phyloP scores from a whole-genome alignment of 1,284 basidiomycete species.

The Leccinum subfulvum region DNA sequence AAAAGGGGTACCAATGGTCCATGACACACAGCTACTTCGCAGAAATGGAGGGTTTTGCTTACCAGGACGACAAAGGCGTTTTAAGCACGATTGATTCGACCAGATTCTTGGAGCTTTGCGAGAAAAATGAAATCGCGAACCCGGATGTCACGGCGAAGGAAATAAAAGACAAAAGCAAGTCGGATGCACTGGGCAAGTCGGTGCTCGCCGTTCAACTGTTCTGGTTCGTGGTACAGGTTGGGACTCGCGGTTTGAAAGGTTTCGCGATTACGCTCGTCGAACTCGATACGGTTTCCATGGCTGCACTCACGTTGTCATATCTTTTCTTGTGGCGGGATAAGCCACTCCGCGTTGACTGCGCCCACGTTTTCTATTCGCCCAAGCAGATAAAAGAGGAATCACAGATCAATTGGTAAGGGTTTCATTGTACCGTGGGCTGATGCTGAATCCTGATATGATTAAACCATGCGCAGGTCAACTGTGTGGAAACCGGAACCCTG shows the following conservation, averaged over 20 bases:
- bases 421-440: neutral
- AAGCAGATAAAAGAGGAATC: neutral
- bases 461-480: neutral
- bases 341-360: neutral
- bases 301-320: neutral
- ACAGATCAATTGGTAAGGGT: neutral
- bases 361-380: neutral
- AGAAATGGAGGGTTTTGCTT: neutral
- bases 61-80: neutral
- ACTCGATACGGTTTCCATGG: slow-evolving; percentile 1
- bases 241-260: neutral
- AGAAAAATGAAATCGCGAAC: neutral
- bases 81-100: neutral
- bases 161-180: slow-evolving; percentile 4
- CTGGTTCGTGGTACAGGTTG: neutral
- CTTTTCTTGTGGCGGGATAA: slow-evolving; percentile 3
- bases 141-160: neutral
- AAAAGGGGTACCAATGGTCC: neutral
- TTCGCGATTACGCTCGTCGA: neutral
- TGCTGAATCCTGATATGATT: neutral
- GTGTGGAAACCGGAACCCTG: neutral
- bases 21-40: slow-evolving; percentile 3
- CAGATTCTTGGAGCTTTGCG: neutral
- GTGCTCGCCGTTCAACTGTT: neutral
- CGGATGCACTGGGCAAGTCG: neutral